phyloP scores from a whole-genome alignment of 129 eudicot genomes.

The Flaveria bidentis region DNA sequence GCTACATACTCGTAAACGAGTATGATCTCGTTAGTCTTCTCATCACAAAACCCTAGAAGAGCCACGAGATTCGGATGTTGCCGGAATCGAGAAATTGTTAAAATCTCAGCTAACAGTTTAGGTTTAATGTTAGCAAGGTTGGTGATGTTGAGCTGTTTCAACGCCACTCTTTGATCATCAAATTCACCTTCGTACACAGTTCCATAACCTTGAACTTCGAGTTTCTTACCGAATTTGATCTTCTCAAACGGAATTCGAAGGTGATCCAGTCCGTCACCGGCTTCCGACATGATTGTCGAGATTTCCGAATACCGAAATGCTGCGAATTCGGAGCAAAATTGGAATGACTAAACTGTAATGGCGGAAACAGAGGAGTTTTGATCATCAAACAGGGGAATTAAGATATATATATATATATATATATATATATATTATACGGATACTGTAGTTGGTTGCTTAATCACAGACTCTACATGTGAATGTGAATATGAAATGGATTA shows the following conservation, averaged over 20 bases:
- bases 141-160: conserved; percentile 38
- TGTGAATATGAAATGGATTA: background rate
- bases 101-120: conserved; percentile 29
- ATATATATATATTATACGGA: conserved; percentile 1
- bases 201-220: conserved; percentile 34
- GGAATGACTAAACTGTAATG: background rate
- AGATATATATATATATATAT: conserved; percentile 1
- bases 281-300: conserved; percentile 27
- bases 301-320: background rate
- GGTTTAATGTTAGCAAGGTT: conserved; percentile 34
- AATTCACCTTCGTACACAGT: conserved; percentile 35
- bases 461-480: conserved; percentile 8
- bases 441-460: background rate
- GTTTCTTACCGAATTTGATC: conserved; percentile 31
- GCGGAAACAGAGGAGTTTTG: conserved; percentile 22
- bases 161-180: conserved; percentile 29
- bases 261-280: conserved; percentile 33
- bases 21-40: conserved; percentile 33
- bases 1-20: conserved; percentile 36
- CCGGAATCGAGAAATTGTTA: conserved; percentile 32
- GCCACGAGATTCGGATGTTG: conserved; percentile 38
- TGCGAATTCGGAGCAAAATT: too few species aligned
- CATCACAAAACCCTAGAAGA: conserved; percentile 36
- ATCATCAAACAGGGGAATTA: background rate
- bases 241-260: conserved; percentile 42